Evolutionary conservation across 768 basidiomycete genomes (phyloP).

Genomic region (Naganishia kalamii): DNA sequence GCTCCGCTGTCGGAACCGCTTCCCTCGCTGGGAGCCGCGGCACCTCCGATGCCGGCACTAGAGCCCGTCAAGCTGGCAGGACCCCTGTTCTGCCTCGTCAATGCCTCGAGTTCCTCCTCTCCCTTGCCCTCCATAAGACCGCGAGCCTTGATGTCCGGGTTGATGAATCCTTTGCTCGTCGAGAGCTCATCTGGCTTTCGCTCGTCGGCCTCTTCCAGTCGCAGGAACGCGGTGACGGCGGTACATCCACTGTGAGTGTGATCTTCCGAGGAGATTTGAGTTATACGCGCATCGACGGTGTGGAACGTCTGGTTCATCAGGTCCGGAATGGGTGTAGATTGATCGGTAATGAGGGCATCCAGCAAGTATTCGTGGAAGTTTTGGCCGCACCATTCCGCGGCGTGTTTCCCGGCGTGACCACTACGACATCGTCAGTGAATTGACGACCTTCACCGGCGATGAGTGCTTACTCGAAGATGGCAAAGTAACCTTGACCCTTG

Average conservation of each 20-base stretch:
- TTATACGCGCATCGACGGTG: conserved; percentile 75
- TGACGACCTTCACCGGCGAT: not conserved
- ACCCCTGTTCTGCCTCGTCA: conserved; percentile 15
- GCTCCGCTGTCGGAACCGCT: conserved; percentile 26
- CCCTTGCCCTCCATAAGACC: conserved; percentile 43
- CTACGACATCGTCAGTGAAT: conserved; percentile 18
- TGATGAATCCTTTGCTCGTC: conserved; percentile 34
- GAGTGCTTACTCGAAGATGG: conserved; percentile 70
- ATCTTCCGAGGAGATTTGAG: conserved; percentile 75
- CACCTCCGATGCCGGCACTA: conserved; percentile 22
- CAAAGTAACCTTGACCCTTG: conserved; percentile 94
- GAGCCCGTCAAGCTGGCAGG: conserved; percentile 24
- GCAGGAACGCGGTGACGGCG: conserved; percentile 89
- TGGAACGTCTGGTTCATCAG: conserved; percentile 91
- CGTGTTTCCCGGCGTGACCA: conserved; percentile 96
- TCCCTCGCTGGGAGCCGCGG: conserved; percentile 27
- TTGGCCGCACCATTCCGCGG: conserved; percentile 96
- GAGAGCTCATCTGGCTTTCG: conserved; percentile 27
- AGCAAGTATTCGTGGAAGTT: conserved; percentile 89
- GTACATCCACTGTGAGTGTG: conserved; percentile 96
- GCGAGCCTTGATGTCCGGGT: conserved; percentile 33
- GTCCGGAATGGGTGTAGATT: conserved; percentile 66
- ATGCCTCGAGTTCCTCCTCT: conserved; percentile 40
- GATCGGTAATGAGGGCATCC: conserved; percentile 59
- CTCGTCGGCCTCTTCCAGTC: conserved; percentile 75